Percentiles rank a stretch among this genome's conserved stretches.
Conservation (phyloP, 1,284 basidiomycete species). For the Malassezia restricta region DNA sequence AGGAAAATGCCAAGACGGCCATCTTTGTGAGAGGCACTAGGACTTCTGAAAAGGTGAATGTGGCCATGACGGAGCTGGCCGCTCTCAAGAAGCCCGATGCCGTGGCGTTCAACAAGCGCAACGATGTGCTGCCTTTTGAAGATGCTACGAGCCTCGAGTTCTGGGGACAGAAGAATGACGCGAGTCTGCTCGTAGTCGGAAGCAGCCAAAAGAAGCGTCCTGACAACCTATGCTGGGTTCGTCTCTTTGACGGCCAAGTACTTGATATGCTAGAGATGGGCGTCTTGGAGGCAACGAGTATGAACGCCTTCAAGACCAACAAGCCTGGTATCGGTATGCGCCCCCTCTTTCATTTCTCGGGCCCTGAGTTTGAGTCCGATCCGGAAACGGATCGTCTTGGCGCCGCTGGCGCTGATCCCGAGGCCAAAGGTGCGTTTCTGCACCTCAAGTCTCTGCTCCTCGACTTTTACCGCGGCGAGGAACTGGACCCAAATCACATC, state of each 20-base stretch:
- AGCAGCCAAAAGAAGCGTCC: conserved; percentile 91
- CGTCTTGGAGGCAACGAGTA: conserved; percentile 64
- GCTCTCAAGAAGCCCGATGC: conserved; percentile 51
- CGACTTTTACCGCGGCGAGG: conserved; percentile 68
- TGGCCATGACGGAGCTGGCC: conserved; percentile 63
- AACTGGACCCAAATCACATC: conserved; percentile 62
- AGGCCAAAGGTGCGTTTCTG: conserved; percentile 29
- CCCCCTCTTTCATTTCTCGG: conserved; percentile 89
- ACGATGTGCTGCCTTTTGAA: conserved; percentile 81
- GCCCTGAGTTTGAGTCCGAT: conserved; percentile 42
- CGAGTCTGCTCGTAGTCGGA: conserved; percentile 76
- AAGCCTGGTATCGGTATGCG: conserved; percentile 83
- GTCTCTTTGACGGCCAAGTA: conserved; percentile 75
- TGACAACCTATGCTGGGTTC: conserved; percentile 69
- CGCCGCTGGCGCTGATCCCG: conserved; percentile 19
- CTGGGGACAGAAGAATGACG: conserved; percentile 89
- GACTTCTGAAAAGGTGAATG: conserved; percentile 65
- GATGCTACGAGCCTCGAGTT: conserved; percentile 68
- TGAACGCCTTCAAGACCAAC: conserved; percentile 70
- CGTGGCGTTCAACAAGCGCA: conserved; percentile 91
- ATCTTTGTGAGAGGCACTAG: conserved; percentile 84
- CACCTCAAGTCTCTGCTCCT: conserved; percentile 76
- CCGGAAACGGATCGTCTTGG: conserved; percentile 27
- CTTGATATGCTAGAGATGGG: conserved; percentile 93
- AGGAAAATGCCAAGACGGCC: conserved; percentile 66